phyloP scores from a whole-genome alignment of 2,329 filamentous ascomycete genomes.

The Pseudogymnoascus sp. region DNA sequence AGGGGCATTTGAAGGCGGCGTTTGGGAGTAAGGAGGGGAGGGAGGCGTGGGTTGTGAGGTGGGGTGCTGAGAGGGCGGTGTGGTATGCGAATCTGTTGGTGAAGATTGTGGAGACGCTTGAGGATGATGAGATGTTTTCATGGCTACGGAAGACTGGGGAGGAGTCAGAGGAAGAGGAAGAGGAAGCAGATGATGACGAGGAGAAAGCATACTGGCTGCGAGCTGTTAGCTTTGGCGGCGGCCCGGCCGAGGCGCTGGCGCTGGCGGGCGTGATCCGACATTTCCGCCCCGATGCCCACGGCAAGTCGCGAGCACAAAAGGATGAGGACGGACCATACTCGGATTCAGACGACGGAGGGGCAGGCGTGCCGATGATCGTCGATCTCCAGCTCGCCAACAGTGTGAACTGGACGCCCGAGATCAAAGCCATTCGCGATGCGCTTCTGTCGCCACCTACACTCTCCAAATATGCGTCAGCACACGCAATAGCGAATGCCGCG shows the following conservation, averaged over 20 bases:
- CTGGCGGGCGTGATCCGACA: conserved; percentile 46
- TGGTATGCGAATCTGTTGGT: conserved; percentile 58
- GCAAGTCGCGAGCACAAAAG: not conserved
- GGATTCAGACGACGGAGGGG: not conserved
- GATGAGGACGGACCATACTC: not conserved
- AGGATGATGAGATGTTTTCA: not conserved
- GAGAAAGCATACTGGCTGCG: conserved; percentile 4
- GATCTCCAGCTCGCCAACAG: conserved; percentile 65
- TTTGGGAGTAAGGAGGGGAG: conserved; percentile 67
- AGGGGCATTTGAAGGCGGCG: conserved; percentile 72
- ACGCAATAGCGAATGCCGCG: conserved; percentile 37
- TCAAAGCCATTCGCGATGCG: conserved; percentile 47
- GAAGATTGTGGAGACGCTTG: conserved; percentile 19
- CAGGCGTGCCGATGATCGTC: conserved; percentile 18
- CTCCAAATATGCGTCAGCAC: conserved; percentile 46
- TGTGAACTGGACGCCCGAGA: conserved; percentile 65
- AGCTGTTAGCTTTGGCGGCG: conserved; percentile 33
- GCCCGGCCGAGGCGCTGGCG: conserved; percentile 56
- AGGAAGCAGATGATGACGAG: not conserved
- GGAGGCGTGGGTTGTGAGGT: conserved; percentile 77
- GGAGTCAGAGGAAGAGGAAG: conserved; percentile 1
- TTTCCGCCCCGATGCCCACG: conserved; percentile 21
- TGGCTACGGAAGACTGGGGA: not conserved
- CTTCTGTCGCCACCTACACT: conserved; percentile 46
- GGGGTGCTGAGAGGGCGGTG: conserved; percentile 72